Evolutionary conservation across 2,329 filamentous ascomycete species (phyloP), one percentile per base, ranked within the genome.

Genomic region (Trichoderma sp.): DNA sequence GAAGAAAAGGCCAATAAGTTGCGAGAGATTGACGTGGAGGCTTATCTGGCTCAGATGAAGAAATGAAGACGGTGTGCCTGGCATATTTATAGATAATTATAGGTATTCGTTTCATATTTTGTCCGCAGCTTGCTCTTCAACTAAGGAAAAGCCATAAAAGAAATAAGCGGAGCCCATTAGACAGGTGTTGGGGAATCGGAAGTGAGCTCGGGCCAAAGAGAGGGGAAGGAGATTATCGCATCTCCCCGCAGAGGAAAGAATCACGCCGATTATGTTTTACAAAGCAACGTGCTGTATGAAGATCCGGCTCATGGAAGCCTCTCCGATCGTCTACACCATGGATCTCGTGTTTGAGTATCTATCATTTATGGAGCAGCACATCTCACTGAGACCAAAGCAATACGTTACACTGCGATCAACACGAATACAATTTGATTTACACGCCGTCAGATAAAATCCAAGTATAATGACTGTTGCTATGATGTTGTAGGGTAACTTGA

Each of bases 1-100:
- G 78, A 87, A 71, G 83, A 80, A 31, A 92, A 92, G 81, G 90
- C 89, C 49, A 79, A 77, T 27, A 84, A 78, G 74, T 75, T 93
- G 71, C 77, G 85, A 70, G 83, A 87, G 65, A 79, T 86, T 52
- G 89, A 89, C 0, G 87, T 84, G 76, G 79, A 86, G 72, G 80
- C 79, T 55, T 91, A 91, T 77, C 76, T 88, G 29, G 79, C 78
- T 68, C 78, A 74, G 63, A 79, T 77, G 78, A 73, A 72, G 24
- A 76, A 65, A 79, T 77, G 78, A 73, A 72, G 21, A 76, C 76
- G 68, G 76, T 75, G 73, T 78, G 33, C 2, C 33, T 27, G 27
- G 27, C 27, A 27, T 27, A 27, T 27, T 27, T 27, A 35, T 35
- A 68, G 5, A 24, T 49, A 19, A 19, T 5, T 5, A 49, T 49